These are phyloP conservation scores for Xylaria hypoxylon DNA, from an alignment of 2,329 filamentous ascomycete species.

Conservation along the genomic window DNA sequence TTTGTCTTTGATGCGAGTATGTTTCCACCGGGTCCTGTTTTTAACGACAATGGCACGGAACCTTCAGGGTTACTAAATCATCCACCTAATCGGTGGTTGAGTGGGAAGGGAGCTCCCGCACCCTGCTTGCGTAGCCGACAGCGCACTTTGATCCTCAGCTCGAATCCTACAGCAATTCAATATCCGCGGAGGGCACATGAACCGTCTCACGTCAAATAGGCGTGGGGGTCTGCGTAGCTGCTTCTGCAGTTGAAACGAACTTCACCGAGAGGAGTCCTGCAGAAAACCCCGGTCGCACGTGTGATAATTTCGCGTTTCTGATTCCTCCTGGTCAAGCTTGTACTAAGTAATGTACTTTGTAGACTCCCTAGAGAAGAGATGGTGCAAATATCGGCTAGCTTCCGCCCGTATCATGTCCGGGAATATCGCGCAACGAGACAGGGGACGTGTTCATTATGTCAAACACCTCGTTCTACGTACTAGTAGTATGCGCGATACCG, in stretches of 20 bases:
- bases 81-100: slow-evolving; percentile 8
- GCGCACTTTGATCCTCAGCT: slow-evolving; percentile 30
- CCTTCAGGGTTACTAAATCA: background rate
- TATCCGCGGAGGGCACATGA: slow-evolving; percentile 19
- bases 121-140: slow-evolving; percentile 30
- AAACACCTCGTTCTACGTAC: slow-evolving; percentile 12
- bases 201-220: slow-evolving; percentile 19
- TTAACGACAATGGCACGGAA: background rate
- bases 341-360: background rate
- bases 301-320: slow-evolving; percentile 32
- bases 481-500: too few species aligned
- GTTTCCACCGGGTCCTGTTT: background rate
- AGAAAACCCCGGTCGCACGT: slow-evolving; percentile 37
- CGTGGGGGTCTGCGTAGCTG: slow-evolving; percentile 17
- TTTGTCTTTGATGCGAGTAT: background rate
- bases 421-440: slow-evolving; percentile 17
- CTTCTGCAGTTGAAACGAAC: slow-evolving; percentile 28
- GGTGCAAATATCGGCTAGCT: slow-evolving; percentile 1
- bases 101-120: slow-evolving; percentile 37
- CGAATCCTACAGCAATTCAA: slow-evolving; percentile 29
- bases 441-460: background rate
- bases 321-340: slow-evolving; percentile 13
- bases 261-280: slow-evolving; percentile 32
- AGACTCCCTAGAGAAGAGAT: slow-evolving; percentile 1
- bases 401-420: slow-evolving; percentile 6